Evolutionary conservation across 495 filamentous ascomycete genomes (phyloP).

Genomic region (Trypethelium eluteriae): DNA sequence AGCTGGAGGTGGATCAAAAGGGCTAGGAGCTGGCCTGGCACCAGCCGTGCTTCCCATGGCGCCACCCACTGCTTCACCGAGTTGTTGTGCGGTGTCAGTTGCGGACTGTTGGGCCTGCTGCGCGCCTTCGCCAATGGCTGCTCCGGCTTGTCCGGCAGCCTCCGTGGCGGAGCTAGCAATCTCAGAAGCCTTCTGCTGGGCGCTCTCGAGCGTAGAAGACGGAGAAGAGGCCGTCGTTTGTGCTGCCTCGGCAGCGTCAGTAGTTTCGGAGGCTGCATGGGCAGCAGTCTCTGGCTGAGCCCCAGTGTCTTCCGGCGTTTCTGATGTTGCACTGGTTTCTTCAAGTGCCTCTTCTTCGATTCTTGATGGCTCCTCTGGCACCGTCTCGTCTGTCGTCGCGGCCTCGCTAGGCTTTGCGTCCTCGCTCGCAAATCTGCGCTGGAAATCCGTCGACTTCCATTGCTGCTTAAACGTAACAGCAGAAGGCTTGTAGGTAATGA

Average conservation of each 20-base stretch:
- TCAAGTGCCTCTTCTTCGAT: not conserved
- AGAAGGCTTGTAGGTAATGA: not conserved
- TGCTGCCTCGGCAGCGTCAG: not conserved
- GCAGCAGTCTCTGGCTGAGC: not conserved
- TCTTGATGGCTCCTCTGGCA: slow-evolving; percentile 1
- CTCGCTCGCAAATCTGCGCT: not conserved
- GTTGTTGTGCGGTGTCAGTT: not conserved
- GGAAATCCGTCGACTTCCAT: not conserved
- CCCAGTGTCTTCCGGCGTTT: not conserved
- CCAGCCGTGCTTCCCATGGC: not conserved
- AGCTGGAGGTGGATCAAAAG: not conserved
- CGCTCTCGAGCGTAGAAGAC: not conserved
- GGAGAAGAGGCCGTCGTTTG: not conserved
- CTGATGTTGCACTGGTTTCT: not conserved
- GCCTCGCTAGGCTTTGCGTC: slow-evolving; percentile 4
- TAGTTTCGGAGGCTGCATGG: slow-evolving; percentile 1
- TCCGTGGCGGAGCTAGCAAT: not conserved
- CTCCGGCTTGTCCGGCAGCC: not conserved
- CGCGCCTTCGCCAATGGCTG: not conserved
- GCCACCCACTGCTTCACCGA: not conserved
- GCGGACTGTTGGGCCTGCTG: not conserved
- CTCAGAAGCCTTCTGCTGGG: not conserved
- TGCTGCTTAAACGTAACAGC: not conserved
- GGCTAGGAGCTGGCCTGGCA: not conserved
- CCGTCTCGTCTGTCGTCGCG: not conserved